Conservation (phyloP, 2,329 filamentous ascomycete species). For the Talaromyces amestolkiae region DNA sequence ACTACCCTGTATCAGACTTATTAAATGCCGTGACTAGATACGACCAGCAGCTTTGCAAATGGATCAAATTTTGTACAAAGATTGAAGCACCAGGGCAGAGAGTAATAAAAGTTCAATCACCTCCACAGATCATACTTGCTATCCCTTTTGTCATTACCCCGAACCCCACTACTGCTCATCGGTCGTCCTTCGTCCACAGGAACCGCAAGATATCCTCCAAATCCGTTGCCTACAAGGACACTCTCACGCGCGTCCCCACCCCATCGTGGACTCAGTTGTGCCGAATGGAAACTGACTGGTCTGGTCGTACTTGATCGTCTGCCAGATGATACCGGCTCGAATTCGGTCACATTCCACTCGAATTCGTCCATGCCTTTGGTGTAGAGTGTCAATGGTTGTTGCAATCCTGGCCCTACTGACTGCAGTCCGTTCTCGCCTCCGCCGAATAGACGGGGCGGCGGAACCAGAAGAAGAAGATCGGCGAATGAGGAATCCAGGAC, state of each 20-base stretch:
- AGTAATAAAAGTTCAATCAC: conserved; percentile 20
- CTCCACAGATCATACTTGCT: conserved; percentile 42
- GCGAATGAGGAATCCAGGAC: conserved; percentile 83
- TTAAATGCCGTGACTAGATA: not conserved
- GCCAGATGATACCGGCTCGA: conserved; percentile 48
- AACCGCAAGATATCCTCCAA: conserved; percentile 65
- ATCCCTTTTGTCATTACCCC: conserved; percentile 26
- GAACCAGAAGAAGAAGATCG: conserved; percentile 71
- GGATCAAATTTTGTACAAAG: not conserved
- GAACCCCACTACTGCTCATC: conserved; percentile 32
- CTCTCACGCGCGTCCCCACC: conserved; percentile 59
- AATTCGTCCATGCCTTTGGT: conserved; percentile 65
- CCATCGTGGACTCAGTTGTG: conserved; percentile 55
- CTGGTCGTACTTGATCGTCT: conserved; percentile 40
- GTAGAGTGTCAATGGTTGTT: conserved; percentile 61
- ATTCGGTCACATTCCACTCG: conserved; percentile 66
- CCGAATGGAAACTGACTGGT: conserved; percentile 48
- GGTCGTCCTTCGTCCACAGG: conserved; percentile 51
- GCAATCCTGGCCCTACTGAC: conserved; percentile 39
- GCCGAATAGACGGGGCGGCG: conserved; percentile 58
- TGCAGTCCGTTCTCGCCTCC: conserved; percentile 32
- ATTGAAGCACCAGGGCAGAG: not conserved
- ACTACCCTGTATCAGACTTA: not conserved
- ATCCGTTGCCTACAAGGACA: conserved; percentile 65
- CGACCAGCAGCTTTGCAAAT: not conserved